Evolutionary conservation across 208 protist genomes (phyloP).

Genomic region (Jaenimonas drosophilae): DNA sequence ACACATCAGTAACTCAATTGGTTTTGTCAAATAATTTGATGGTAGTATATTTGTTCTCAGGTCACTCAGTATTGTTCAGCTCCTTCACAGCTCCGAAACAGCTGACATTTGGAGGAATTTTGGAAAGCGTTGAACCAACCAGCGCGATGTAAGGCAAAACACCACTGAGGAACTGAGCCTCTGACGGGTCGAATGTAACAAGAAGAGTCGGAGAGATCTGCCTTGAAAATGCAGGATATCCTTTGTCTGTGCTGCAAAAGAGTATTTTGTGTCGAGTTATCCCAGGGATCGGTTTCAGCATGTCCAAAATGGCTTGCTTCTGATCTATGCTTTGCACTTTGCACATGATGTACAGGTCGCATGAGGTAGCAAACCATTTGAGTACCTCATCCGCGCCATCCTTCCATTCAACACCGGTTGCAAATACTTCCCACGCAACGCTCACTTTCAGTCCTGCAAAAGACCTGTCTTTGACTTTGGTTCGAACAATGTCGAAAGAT

Average conservation of each 20-base stretch:
- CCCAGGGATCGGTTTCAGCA: slow-evolving; percentile 27
- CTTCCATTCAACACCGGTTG: slow-evolving; percentile 28
- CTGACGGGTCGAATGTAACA: slow-evolving; percentile 34
- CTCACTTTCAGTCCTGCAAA: slow-evolving; percentile 53
- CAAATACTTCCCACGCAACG: slow-evolving; percentile 62
- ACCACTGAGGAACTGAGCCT: slow-evolving; percentile 50
- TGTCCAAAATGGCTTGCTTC: slow-evolving; percentile 28
- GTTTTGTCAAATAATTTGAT: too few species aligned
- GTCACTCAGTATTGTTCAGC: not conserved
- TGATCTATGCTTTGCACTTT: slow-evolving; percentile 29
- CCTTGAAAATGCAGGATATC: slow-evolving; percentile 77
- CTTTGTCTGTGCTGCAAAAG: slow-evolving; percentile 73
- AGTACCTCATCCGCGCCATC: slow-evolving; percentile 34
- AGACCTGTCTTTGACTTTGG: slow-evolving; percentile 18
- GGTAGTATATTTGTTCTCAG: not conserved
- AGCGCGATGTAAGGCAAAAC: slow-evolving; percentile 58
- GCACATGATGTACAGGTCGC: slow-evolving; percentile 77
- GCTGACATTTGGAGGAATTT: too few species aligned
- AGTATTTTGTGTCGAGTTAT: slow-evolving; percentile 68
- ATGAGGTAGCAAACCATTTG: slow-evolving; percentile 26
- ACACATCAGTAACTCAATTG: too few species aligned
- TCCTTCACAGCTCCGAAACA: too few species aligned
- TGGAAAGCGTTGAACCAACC: slow-evolving; percentile 15
- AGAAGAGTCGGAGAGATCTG: slow-evolving; percentile 67
- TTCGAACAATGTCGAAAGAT: slow-evolving; percentile 6